A percentile compares a stretch with the other conserved stretches of the same genome.
Conservation (phyloP, 1,284 basidiomycete species). For the Heterobasidion annosum region DNA sequence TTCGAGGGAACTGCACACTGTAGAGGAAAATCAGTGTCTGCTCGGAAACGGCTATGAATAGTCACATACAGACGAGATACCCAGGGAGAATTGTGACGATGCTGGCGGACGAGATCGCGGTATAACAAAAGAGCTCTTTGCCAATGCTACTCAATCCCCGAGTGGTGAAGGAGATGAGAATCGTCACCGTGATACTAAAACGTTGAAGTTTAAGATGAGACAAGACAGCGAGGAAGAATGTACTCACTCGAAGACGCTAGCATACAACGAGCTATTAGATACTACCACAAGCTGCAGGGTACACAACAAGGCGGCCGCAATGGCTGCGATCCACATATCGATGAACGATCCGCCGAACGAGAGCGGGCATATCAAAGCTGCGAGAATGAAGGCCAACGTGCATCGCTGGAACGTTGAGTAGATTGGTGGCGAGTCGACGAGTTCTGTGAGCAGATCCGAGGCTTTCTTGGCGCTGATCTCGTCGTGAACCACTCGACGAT, state of each 20-base stretch:
- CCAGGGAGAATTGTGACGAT: conserved; percentile 81
- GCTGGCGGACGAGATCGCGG: conserved; percentile 75
- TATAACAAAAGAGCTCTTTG: conserved; percentile 75
- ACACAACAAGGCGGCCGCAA: conserved; percentile 54
- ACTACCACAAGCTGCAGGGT: conserved; percentile 67
- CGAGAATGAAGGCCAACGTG: conserved; percentile 59
- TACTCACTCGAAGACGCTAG: conserved; percentile 83
- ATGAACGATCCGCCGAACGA: conserved; percentile 80
- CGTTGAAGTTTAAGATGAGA: neutral
- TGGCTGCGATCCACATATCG: conserved; percentile 75
- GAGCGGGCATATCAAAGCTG: conserved; percentile 69
- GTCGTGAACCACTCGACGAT: conserved; percentile 76
- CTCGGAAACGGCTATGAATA: neutral
- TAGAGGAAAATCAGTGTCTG: conserved; percentile 12
- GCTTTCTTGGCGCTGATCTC: conserved; percentile 74
- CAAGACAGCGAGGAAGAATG: conserved; percentile 1
- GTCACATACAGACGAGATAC: conserved; percentile 65
- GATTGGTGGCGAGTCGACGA: conserved; percentile 45
- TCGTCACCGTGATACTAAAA: conserved; percentile 71
- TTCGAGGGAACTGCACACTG: conserved; percentile 81
- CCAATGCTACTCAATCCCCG: conserved; percentile 72
- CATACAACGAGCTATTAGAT: conserved; percentile 68
- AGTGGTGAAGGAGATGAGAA: conserved; percentile 72
- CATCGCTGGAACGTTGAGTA: conserved; percentile 56
- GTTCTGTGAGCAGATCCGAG: conserved; percentile 34